Conservation (phyloP, 805 yeast species). For the Cyberlindnera saturnus region DNA sequence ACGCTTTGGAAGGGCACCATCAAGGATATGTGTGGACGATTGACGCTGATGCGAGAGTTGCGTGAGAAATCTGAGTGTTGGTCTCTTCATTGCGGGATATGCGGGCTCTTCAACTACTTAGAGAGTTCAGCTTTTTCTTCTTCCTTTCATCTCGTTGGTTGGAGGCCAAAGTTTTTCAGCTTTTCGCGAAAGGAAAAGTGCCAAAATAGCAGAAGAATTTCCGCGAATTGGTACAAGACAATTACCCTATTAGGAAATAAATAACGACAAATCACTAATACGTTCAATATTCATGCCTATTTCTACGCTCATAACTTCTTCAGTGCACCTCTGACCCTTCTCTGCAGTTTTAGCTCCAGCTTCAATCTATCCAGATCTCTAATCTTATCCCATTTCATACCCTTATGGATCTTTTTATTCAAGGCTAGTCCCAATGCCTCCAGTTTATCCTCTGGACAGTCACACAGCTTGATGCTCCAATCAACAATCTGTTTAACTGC, state of each 20-base stretch:
- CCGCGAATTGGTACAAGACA: no score
- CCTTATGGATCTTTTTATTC: constrained; percentile 35
- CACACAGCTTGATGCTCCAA: constrained; percentile 30
- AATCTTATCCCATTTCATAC: constrained; percentile 31
- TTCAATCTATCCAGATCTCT: constrained; percentile 39
- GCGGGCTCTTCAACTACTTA: no score
- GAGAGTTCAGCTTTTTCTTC: no score
- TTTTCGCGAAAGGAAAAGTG: no score
- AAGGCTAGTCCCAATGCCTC: constrained; percentile 33
- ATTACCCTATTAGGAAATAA: no score
- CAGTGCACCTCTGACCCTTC: constrained; percentile 28
- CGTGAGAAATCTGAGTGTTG: neutral
- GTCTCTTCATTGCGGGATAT: neutral
- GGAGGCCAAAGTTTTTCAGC: no score
- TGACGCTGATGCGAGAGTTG: constrained; percentile 4
- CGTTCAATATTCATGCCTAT: no score
- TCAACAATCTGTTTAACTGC: constrained; percentile 24
- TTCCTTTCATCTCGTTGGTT: no score
- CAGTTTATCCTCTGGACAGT: constrained; percentile 29
- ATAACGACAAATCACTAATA: no score
- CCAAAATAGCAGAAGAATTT: no score
- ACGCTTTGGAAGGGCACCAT: constrained; percentile 36
- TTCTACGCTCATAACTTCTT: constrained; percentile 1
- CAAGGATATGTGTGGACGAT: constrained; percentile 11
- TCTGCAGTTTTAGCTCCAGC: constrained; percentile 42